Percentiles rank a stretch among this genome's conserved stretches.
These are phyloP conservation scores for Byssochlamys sp. DNA, from an alignment of 2,329 filamentous ascomycete species.

Conservation along the genomic window DNA sequence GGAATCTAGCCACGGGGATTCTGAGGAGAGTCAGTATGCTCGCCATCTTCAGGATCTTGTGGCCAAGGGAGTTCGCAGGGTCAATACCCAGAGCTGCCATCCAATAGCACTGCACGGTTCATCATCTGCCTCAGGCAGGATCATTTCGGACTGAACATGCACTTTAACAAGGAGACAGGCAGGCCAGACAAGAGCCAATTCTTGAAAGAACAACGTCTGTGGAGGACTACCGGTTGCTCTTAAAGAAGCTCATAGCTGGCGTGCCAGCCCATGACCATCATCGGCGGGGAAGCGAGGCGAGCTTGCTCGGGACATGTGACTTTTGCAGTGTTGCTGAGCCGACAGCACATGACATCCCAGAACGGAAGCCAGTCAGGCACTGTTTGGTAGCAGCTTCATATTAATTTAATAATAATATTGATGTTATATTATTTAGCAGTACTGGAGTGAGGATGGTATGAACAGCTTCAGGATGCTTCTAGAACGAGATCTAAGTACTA, in stretches of 20 bases:
- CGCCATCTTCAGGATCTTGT: slow-evolving; percentile 2
- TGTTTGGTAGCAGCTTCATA: too few relatives aligned
- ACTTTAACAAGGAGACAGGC: slow-evolving; percentile 3
- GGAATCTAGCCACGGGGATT: slow-evolving; percentile 46
- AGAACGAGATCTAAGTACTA: too few relatives aligned
- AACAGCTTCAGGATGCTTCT: neutral
- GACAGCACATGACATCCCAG: neutral
- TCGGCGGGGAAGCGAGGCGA: slow-evolving; percentile 1
- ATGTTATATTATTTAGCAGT: too few relatives aligned
- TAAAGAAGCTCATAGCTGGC: neutral
- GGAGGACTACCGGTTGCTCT: neutral
- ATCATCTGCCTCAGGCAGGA: slow-evolving; percentile 22
- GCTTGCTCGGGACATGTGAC: neutral
- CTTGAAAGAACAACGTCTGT: neutral
- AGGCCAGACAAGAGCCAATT: neutral
- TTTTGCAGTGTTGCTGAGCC: neutral
- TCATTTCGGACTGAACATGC: slow-evolving; percentile 20
- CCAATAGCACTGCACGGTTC: slow-evolving; percentile 25
- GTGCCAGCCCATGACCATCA: neutral
- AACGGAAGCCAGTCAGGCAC: neutral
- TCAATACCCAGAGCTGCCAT: slow-evolving; percentile 43
- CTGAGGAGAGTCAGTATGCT: slow-evolving; percentile 19
- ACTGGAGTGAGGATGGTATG: neutral
- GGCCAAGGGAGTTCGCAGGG: slow-evolving; percentile 2
- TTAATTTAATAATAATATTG: too few relatives aligned